Percentiles rank a stretch among this genome's conserved stretches.
phyloP scores from a whole-genome alignment of 2,329 filamentous ascomycete genomes.

The Fusarium fracticaudum region DNA sequence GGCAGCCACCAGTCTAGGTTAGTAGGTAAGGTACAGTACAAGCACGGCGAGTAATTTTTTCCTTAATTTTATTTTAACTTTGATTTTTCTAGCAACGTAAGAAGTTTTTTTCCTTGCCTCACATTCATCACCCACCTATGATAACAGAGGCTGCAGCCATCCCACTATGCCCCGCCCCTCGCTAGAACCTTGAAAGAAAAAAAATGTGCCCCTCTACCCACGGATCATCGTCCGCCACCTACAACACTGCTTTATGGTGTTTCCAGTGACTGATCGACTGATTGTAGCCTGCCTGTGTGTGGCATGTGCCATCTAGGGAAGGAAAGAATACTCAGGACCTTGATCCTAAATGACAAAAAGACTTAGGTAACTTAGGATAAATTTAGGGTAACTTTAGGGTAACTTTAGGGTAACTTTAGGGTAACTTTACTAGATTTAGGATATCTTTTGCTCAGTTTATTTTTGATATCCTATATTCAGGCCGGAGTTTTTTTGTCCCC shows the following conservation, averaged over 20 bases:
- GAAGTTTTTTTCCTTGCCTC: conserved; percentile 2
- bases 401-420: too few relatives aligned
- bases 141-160: not conserved
- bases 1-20: not conserved
- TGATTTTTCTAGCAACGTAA: not conserved
- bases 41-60: conserved; percentile 3
- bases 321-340: too few relatives aligned
- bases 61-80: not conserved
- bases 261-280: conserved; percentile 12
- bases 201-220: conserved; percentile 27
- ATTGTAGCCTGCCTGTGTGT: not conserved
- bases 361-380: too few relatives aligned
- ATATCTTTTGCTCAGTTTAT: too few relatives aligned
- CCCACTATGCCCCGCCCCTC: conserved; percentile 22
- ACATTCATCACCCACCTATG: not conserved
- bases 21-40: not conserved
- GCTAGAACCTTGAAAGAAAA: not conserved
- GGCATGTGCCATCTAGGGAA: not conserved
- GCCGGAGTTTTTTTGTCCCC: too few relatives aligned
- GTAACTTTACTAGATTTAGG: too few relatives aligned
- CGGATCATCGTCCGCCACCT: conserved; percentile 21
- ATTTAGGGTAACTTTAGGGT: too few relatives aligned
- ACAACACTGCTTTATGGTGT: conserved; percentile 15
- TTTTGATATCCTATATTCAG: too few relatives aligned
- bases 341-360: too few relatives aligned